A percentile compares a stretch with the other conserved stretches of the same genome.
Evolutionary conservation across 805 yeast species (phyloP).

Genomic region (Pichia occidentalis): DNA sequence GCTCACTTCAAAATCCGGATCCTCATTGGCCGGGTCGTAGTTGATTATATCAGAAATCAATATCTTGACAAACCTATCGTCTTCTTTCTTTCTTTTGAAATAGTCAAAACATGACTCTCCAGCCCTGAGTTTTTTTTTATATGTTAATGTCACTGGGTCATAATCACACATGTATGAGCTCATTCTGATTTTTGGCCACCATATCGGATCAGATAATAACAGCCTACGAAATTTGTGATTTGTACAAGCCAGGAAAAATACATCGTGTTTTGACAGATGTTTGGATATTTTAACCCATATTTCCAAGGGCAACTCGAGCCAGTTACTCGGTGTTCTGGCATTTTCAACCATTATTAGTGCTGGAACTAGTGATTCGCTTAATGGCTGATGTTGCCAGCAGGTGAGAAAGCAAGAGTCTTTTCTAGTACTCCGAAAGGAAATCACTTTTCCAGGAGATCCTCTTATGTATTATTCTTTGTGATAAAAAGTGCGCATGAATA

Average conservation of each 20-base stretch:
- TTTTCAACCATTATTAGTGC: no score
- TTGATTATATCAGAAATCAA: constrained; percentile 1
- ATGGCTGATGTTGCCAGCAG: no score
- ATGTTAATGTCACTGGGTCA: background rate
- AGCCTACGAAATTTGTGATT: constrained; percentile 4
- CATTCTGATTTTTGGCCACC: constrained; percentile 15
- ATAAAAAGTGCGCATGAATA: no score
- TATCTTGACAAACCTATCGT: constrained; percentile 1
- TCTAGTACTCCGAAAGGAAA: no score
- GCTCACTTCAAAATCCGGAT: no score
- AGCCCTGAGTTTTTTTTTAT: background rate
- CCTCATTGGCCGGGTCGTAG: background rate
- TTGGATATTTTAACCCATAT: constrained; percentile 18
- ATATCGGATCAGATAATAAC: constrained; percentile 16
- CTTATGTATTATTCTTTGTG: no score
- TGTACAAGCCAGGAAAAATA: constrained; percentile 11
- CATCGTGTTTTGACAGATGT: constrained; percentile 11
- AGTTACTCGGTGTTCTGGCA: no score
- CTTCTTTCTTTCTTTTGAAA: constrained; percentile 3
- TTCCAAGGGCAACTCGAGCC: constrained; percentile 22
- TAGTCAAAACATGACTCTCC: constrained; percentile 5
- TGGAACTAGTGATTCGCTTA: no score
- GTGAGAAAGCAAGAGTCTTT: no score
- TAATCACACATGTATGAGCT: constrained; percentile 8
- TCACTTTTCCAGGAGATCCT: no score